Evolutionary conservation across 164 flowering plant genomes (phyloP).

Genomic region (Taxillus chinensis): DNA sequence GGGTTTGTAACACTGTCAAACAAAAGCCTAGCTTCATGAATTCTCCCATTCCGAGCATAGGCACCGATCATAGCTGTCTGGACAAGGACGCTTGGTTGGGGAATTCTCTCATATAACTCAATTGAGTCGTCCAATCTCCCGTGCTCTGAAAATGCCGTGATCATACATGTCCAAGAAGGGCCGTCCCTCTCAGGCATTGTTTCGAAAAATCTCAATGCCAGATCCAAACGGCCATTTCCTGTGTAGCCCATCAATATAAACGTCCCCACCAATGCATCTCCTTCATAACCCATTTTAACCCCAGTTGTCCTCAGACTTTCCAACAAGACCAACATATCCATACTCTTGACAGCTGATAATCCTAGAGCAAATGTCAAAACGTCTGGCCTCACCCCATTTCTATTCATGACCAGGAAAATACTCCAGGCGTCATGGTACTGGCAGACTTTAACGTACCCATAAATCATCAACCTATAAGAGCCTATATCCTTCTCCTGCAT

Average conservation of each 20-base stretch:
- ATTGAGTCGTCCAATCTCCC: constrained; percentile 34
- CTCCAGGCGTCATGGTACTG: constrained; percentile 24
- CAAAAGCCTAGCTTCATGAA: constrained; percentile 23
- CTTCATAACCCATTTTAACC: constrained; percentile 24
- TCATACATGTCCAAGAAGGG: constrained; percentile 33
- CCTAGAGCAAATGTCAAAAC: constrained; percentile 22
- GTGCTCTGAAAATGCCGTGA: constrained; percentile 25
- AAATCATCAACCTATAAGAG: constrained; percentile 30
- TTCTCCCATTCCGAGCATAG: constrained; percentile 29
- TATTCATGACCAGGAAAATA: constrained; percentile 16
- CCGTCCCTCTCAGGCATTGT: constrained; percentile 30
- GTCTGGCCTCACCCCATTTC: constrained; percentile 19
- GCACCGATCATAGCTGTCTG: constrained; percentile 32
- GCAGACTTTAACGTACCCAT: constrained; percentile 25
- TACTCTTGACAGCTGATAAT: constrained; percentile 18
- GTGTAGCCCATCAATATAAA: constrained; percentile 34
- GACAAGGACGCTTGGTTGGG: constrained; percentile 17
- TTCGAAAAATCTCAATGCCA: constrained; percentile 23
- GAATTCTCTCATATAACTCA: constrained; percentile 20
- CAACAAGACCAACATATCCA: constrained; percentile 19
- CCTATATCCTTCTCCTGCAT: constrained; percentile 18
- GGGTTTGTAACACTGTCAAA: constrained; percentile 27
- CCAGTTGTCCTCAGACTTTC: constrained; percentile 15
- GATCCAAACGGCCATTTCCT: constrained; percentile 18
- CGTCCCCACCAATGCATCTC: constrained; percentile 35